phyloP scores from a whole-genome alignment of 1,139 yeast genomes.

The Candida gigantensis region DNA sequence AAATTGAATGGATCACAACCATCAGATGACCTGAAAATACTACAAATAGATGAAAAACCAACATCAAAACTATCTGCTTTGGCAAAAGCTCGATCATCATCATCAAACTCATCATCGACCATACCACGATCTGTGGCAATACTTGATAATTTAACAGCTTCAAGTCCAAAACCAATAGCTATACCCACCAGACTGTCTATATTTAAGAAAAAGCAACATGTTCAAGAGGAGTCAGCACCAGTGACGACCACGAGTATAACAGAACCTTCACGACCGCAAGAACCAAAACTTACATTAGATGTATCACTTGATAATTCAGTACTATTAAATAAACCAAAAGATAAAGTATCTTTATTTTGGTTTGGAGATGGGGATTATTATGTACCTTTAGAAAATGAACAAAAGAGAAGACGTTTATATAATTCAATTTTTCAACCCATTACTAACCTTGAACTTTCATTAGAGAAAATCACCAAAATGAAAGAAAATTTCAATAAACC shows the following conservation, averaged over 20 bases:
- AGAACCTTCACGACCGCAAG: conserved; percentile 2
- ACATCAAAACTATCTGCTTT: conserved; percentile 51
- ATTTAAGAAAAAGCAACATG: conserved; percentile 6
- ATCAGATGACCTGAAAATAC: no score
- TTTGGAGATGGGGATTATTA: conserved; percentile 12
- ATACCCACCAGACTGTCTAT: conserved; percentile 2
- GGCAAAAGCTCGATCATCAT: conserved; percentile 43
- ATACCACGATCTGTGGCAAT: conserved; percentile 23
- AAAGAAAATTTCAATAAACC: conserved; percentile 62
- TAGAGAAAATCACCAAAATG: conserved; percentile 43
- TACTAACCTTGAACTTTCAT: conserved; percentile 48
- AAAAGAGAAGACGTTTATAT: conserved; percentile 25
- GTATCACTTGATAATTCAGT: conserved; percentile 23
- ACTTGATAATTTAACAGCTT: conserved; percentile 18
- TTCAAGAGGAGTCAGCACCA: not conserved
- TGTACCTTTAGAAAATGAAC: conserved; percentile 14
- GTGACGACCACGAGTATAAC: not conserved
- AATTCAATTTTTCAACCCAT: conserved; percentile 30
- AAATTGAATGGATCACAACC: no score
- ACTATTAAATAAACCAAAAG: conserved; percentile 18
- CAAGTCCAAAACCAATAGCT: conserved; percentile 3
- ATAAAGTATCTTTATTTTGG: conserved; percentile 21
- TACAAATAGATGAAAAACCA: no score
- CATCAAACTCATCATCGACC: conserved; percentile 13
- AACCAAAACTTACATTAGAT: conserved; percentile 14